Evolutionary conservation across 805 yeast genomes (phyloP).

Genomic region (Wickerhamiella musiphila): DNA sequence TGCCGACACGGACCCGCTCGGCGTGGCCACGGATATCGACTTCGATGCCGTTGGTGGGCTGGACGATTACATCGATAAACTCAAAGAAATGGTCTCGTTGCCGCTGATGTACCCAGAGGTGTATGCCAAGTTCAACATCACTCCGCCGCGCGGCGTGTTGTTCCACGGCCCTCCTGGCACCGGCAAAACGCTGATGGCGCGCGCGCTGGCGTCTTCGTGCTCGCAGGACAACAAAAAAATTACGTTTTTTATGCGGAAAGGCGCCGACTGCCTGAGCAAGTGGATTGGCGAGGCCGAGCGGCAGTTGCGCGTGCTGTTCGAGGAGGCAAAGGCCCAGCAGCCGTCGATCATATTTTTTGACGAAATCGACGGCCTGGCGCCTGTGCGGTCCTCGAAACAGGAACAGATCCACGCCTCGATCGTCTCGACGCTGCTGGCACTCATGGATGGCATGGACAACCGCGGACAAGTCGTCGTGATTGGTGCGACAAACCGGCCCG

Average conservation of each 20-base stretch:
- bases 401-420: constrained; percentile 97
- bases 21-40: constrained; percentile 72
- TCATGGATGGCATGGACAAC: constrained; percentile 99
- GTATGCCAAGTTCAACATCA: constrained; percentile 71
- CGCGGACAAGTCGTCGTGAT: constrained; percentile 96
- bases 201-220: constrained; percentile 92
- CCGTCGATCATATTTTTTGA: constrained; percentile 94
- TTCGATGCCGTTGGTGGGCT: constrained; percentile 82
- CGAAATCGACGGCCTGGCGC: constrained; percentile 96
- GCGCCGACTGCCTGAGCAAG: constrained; percentile 90
- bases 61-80: constrained; percentile 73
- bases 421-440: constrained; percentile 81
- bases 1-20: constrained; percentile 53
- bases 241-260: constrained; percentile 94
- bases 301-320: constrained; percentile 75
- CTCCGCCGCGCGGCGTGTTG: constrained; percentile 93
- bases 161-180: constrained; percentile 99
- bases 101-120: constrained; percentile 89
- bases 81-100: constrained; percentile 91
- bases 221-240: constrained; percentile 71
- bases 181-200: constrained; percentile 94
- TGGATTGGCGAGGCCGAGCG: constrained; percentile 99
- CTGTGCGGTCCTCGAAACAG: constrained; percentile 91
- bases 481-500: constrained; percentile 97
- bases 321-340: constrained; percentile 90